A percentile compares a stretch with the other conserved stretches of the same genome.
Evolutionary conservation across 345 rosid species (phyloP).

Genomic region (Linum usitatissimum): DNA sequence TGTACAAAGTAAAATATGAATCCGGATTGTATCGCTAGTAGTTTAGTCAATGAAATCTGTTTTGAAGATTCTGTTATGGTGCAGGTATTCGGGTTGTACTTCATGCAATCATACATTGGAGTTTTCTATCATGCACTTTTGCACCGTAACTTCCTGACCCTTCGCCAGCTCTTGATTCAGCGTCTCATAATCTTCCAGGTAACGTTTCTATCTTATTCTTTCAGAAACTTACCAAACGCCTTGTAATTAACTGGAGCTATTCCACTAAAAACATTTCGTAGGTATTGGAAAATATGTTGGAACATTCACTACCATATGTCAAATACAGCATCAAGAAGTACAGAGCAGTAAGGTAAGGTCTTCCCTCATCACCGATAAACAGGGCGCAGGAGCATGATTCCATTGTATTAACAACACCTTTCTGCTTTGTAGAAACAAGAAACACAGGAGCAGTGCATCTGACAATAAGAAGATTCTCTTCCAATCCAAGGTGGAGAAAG

Average conservation of each 20-base stretch:
- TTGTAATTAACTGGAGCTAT: slow-evolving; percentile 3
- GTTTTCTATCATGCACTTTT: slow-evolving; percentile 88
- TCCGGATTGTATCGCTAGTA: slow-evolving; percentile 12
- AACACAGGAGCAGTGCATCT: slow-evolving; percentile 37
- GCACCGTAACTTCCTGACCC: slow-evolving; percentile 73
- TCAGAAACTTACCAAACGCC: not conserved
- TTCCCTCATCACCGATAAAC: not conserved
- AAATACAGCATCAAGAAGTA: slow-evolving; percentile 72
- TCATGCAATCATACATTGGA: slow-evolving; percentile 94
- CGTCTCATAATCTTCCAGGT: slow-evolving; percentile 67
- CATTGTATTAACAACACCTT: not conserved
- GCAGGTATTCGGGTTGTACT: slow-evolving; percentile 93
- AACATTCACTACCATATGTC: slow-evolving; percentile 65
- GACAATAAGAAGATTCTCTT: slow-evolving; percentile 45
- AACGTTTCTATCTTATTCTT: slow-evolving; percentile 3
- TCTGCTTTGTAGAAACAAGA: slow-evolving; percentile 48
- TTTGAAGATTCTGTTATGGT: slow-evolving; percentile 1
- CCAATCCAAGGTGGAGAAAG: slow-evolving; percentile 81
- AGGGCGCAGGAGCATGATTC: not conserved
- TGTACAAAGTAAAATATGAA: slow-evolving; percentile 52
- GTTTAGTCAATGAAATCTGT: slow-evolving; percentile 13
- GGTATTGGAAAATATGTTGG: slow-evolving; percentile 73
- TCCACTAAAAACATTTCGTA: slow-evolving; percentile 22
- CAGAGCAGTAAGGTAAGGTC: slow-evolving; percentile 50
- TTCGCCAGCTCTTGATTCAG: slow-evolving; percentile 72